Conservation (phyloP, 306 rosid species). For the Hylodesmum podocarpum region DNA sequence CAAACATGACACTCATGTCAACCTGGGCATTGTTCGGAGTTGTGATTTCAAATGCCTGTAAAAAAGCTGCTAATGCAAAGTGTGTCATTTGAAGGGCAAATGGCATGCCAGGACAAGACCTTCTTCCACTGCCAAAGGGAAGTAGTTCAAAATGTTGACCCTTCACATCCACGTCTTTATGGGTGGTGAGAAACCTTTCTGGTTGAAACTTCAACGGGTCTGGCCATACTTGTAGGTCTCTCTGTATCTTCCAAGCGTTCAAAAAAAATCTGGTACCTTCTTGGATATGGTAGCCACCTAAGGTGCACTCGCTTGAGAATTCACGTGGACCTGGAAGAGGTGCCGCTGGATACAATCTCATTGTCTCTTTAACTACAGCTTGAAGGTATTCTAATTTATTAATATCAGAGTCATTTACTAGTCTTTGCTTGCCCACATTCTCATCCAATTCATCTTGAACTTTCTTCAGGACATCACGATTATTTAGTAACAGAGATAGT, state of each 20-base stretch:
- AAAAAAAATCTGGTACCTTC: conserved; percentile 49
- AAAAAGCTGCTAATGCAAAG: conserved; percentile 34
- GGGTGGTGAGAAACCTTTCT: conserved; percentile 47
- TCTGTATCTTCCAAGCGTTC: conserved; percentile 20
- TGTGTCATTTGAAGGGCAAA: conserved; percentile 42
- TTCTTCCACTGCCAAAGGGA: conserved; percentile 60
- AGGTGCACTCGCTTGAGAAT: conserved; percentile 27
- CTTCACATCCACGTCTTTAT: conserved; percentile 40
- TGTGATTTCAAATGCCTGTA: conserved; percentile 45
- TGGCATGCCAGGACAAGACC: conserved; percentile 42
- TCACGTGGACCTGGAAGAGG: conserved; percentile 42
- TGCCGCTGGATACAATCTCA: conserved; percentile 53
- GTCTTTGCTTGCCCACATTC: conserved; percentile 48
- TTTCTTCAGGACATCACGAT: conserved; percentile 8
- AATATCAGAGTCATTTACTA: conserved; percentile 49
- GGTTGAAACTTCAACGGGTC: conserved; percentile 49
- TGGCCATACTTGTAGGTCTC: neutral
- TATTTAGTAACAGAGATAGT: conserved; percentile 19
- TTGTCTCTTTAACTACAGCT: conserved; percentile 11
- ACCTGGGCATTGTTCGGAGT: conserved; percentile 25
- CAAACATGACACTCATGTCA: conserved; percentile 46
- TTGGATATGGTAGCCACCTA: conserved; percentile 24
- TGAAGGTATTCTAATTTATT: conserved; percentile 50
- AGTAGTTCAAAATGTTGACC: conserved; percentile 47
- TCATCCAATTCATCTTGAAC: neutral